Evolutionary conservation across 495 filamentous ascomycete genomes (phyloP).

Genomic region (Neurospora sp.): DNA sequence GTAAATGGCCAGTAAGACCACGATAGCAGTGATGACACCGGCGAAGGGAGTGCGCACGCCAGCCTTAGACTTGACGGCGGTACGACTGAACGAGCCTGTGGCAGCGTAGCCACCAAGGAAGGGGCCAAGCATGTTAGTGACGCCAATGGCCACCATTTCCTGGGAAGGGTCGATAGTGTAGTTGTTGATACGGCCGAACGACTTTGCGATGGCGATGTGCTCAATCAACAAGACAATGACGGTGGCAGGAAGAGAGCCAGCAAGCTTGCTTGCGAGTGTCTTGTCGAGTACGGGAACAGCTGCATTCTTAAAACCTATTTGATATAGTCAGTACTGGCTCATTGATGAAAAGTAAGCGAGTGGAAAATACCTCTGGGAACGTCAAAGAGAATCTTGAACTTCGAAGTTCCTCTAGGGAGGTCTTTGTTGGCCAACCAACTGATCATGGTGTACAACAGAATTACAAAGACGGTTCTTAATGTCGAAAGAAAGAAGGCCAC

Average conservation of each 20-base stretch:
- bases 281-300: constrained; percentile 61
- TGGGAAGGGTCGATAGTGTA: constrained; percentile 98
- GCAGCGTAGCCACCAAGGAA: constrained; percentile 93
- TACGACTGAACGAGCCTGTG: constrained; percentile 94
- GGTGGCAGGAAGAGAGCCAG: constrained; percentile 27
- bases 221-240: constrained; percentile 95
- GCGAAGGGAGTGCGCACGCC: constrained; percentile 90
- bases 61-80: constrained; percentile 96
- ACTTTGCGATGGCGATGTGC: constrained; percentile 96
- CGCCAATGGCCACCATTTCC: constrained; percentile 89
- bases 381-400: constrained; percentile 57
- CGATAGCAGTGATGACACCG: constrained; percentile 77
- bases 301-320: constrained; percentile 64
- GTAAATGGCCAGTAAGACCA: constrained; percentile 93
- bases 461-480: constrained; percentile 82
- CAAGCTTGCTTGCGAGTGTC: constrained; percentile 19
- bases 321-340: constrained; percentile 1
- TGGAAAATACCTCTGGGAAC: constrained; percentile 60
- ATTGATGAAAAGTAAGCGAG: neutral
- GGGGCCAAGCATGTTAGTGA: constrained; percentile 83
- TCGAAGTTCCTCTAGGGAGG: constrained; percentile 33
- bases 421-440: constrained; percentile 70
- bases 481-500: constrained; percentile 84
- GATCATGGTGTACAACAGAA: constrained; percentile 87
- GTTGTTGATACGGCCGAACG: constrained; percentile 93